Conservation (phyloP, 768 basidiomycete species). For the Mycena polygramma region DNA sequence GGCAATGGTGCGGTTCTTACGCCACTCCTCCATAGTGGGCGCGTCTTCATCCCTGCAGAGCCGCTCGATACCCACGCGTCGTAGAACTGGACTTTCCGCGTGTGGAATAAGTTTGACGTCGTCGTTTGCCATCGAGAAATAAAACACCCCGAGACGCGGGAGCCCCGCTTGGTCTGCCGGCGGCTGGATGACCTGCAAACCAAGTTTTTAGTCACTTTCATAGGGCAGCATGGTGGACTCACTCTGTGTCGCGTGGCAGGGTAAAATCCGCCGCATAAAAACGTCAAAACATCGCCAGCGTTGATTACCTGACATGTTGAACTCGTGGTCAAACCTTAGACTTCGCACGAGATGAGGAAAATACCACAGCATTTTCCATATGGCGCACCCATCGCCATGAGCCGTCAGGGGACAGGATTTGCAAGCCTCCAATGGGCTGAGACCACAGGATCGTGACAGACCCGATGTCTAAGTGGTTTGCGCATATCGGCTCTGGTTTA, state of each 20-base stretch:
- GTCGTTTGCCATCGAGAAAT: conserved; percentile 60
- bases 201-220: not conserved
- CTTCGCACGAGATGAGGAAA: too few relatives aligned
- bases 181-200: conserved; percentile 59
- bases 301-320: conserved; percentile 53
- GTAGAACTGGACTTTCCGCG: conserved; percentile 57
- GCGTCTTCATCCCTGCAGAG: conserved; percentile 52
- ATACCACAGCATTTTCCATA: conserved; percentile 59
- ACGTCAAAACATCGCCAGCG: conserved; percentile 62
- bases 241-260: conserved; percentile 59
- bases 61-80: conserved; percentile 51
- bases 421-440: conserved; percentile 62
- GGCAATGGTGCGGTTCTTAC: conserved; percentile 52
- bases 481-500: too few relatives aligned
- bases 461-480: conserved; percentile 53
- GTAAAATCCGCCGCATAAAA: conserved; percentile 63
- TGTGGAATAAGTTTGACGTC: conserved; percentile 55
- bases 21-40: too few relatives aligned
- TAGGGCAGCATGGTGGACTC: too few relatives aligned
- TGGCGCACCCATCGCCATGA: conserved; percentile 62
- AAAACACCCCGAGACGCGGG: too few relatives aligned
- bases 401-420: conserved; percentile 57
- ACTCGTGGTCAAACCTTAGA: too few relatives aligned
- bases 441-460: conserved; percentile 62
- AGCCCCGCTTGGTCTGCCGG: conserved; percentile 58